These are phyloP conservation scores for Neoscytalidium dimidiatum DNA, from an alignment of 2,329 filamentous ascomycete species.

Conservation along the genomic window DNA sequence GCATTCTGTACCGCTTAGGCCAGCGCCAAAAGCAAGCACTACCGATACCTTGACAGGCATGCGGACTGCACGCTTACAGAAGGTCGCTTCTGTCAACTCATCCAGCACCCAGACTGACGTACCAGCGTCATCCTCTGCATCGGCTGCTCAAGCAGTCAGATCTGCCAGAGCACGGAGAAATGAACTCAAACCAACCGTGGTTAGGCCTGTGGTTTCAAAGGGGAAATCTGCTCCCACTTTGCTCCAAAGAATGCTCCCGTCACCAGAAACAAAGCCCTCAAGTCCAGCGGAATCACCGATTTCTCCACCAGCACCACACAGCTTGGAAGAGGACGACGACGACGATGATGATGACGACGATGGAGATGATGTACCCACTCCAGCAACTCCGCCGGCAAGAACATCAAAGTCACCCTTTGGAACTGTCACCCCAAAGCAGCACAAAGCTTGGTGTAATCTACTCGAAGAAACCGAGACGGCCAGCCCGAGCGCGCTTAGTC, in stretches of 20 bases:
- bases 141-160: background rate
- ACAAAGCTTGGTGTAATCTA: conserved; percentile 35
- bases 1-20: background rate
- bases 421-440: conserved; percentile 39
- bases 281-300: background rate
- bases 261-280: conserved; percentile 22
- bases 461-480: conserved; percentile 29
- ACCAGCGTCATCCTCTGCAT: background rate
- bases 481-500: conserved; percentile 34
- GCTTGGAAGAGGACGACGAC: background rate
- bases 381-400: conserved; percentile 11
- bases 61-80: background rate
- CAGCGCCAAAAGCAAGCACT: background rate
- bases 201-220: background rate
- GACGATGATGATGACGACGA: background rate
- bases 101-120: background rate
- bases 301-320: background rate
- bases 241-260: conserved; percentile 35
- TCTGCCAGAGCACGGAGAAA: conserved; percentile 6
- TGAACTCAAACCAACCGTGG: background rate
- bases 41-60: background rate
- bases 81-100: background rate
- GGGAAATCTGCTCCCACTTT: conserved; percentile 16
- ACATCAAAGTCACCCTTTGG: conserved; percentile 24
- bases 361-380: background rate